These are phyloP conservation scores for Poa pratensis DNA, from an alignment of 176 grass and related monocot genomes.

Conservation along the genomic window DNA sequence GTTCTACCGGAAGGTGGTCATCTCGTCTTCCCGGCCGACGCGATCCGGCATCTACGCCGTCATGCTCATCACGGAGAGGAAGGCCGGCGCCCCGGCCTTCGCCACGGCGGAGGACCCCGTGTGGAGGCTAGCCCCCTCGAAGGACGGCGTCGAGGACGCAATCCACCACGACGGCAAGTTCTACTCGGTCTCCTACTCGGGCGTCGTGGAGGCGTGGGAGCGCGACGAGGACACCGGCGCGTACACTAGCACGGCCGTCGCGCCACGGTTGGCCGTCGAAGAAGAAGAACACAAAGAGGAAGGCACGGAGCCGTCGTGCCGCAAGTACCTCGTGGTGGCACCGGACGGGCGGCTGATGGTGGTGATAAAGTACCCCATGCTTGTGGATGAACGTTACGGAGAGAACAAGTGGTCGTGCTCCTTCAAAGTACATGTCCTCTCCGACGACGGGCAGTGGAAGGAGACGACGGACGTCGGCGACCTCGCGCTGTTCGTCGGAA, in stretches of 20 bases:
- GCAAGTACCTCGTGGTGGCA: not conserved
- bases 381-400: not conserved
- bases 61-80: not conserved
- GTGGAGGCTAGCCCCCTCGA: not conserved
- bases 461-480: not conserved
- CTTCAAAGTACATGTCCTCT: slow-evolving; percentile 1
- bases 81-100: not conserved
- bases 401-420: not conserved
- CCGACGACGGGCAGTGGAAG: slow-evolving; percentile 16
- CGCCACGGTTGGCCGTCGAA: not conserved
- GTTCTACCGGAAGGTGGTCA: not conserved
- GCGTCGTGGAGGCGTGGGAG: not conserved
- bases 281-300: not conserved
- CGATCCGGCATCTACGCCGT: not conserved
- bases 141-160: not conserved
- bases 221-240: not conserved
- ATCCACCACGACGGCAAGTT: not conserved
- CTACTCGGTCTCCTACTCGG: not conserved
- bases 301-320: not conserved
- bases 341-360: slow-evolving; percentile 16
- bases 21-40: not conserved
- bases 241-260: slow-evolving; percentile 5
- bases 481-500: not conserved
- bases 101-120: not conserved
- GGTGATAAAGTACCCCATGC: not conserved